Evolutionary conservation across 192 early-diverging fungal genomes (phyloP), one percentile per base, ranked within the genome.

Genomic region (Linnemannia elongata): DNA sequence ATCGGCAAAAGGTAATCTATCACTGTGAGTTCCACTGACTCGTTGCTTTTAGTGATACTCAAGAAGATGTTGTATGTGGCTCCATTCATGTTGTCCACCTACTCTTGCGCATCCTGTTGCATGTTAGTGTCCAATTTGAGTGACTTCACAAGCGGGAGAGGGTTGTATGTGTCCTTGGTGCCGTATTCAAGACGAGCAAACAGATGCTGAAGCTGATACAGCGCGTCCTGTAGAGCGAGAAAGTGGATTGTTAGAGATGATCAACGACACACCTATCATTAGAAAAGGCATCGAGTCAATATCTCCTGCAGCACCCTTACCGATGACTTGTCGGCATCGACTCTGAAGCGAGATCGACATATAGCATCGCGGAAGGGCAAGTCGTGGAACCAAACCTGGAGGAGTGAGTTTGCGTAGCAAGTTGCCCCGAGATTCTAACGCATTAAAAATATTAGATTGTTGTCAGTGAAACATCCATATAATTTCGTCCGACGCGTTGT

Each of bases 41-140:
- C 27, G 12, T 15, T 30, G 8, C 7, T 39, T 15, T 1, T 1
- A 42, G 12, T 10, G 7, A 77, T 60, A 20, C 20, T 27, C 3
- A 66, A 8, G 3, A 6, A n/a, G 30, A n/a, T 10, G 8, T 36
- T 33, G 20, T 57, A 22, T 66, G 85, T 39, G 71, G 22, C 13
- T 18, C 70, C 30, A 41, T 13, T 35, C 52, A 72, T n/a, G 60
- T 47, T 76, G 20, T 44, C 57, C 17, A 1, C 88, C 22, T 87
- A 89, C 89, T 89, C 89, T 72, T 89, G 89, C 9, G 89, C 89
- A 60, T 89, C 89, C 39, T 89, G 89, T 30, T 89, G 88, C 68
- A 79, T 79, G 12, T 45, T 66, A n/a, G 75, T 84, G 42, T 81
- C 76, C 73, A 89, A 35, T 54, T 81, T 79, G n/a, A 89, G 69